phyloP scores from a whole-genome alignment of 1,139 yeast genomes.

The Scheffersomyces segobiensis region DNA sequence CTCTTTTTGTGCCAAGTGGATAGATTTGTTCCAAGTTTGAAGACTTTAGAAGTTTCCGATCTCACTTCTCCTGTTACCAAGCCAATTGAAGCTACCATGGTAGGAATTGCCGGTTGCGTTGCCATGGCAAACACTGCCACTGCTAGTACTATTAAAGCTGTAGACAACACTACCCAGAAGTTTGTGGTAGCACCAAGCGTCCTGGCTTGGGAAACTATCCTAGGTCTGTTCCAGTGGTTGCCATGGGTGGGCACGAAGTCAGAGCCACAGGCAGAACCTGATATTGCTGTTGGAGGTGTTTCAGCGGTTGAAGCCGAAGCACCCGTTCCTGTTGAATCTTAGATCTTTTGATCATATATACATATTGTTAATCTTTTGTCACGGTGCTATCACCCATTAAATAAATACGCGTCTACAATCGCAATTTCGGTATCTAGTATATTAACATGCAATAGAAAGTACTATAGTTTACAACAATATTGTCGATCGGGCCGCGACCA shows the following conservation, averaged over 20 bases:
- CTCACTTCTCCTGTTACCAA: conserved; percentile 43
- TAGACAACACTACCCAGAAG: background rate
- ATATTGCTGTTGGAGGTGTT: background rate
- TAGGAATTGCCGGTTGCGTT: conserved; percentile 30
- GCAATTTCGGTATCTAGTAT: background rate
- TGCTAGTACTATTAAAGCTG: conserved; percentile 3
- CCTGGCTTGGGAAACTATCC: background rate
- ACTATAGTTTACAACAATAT: conserved; percentile 15
- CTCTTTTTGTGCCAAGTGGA: conserved; percentile 37
- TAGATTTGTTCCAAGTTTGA: conserved; percentile 33
- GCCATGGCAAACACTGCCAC: conserved; percentile 12
- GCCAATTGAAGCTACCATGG: conserved; percentile 38
- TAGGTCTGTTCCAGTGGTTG: background rate
- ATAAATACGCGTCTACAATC: background rate
- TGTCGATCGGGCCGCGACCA: background rate
- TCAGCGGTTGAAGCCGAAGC: conserved; percentile 1
- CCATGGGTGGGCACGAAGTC: background rate
- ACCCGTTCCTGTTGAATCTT: background rate
- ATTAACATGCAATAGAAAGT: conserved; percentile 17
- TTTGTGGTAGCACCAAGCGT: background rate
- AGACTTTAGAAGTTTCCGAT: conserved; percentile 39
- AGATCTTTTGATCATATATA: background rate
- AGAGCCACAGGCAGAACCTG: background rate
- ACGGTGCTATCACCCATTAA: background rate
- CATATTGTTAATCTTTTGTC: background rate